Percentiles rank a stretch among this genome's conserved stretches.
Conservation (phyloP, 1,139 yeast species). For the Hyphopichia khmerensis region DNA sequence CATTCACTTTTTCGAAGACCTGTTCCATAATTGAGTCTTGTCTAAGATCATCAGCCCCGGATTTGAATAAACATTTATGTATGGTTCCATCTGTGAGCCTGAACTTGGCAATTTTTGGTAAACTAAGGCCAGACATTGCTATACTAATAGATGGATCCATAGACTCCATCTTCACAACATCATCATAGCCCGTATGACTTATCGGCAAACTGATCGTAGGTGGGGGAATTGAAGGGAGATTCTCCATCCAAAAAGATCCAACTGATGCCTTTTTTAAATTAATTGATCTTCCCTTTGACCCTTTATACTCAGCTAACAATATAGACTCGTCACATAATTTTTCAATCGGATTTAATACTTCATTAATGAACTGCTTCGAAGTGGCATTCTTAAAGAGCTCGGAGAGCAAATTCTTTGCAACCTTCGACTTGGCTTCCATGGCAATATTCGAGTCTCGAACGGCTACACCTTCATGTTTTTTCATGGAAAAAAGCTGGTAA, state of each 20-base stretch:
- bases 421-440: slow-evolving; percentile 47
- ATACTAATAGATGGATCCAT: slow-evolving; percentile 50
- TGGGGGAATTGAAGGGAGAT: slow-evolving; percentile 59
- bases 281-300: slow-evolving; percentile 32
- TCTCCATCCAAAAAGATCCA: slow-evolving; percentile 59
- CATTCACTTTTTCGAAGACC: slow-evolving; percentile 84
- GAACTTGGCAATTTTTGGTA: slow-evolving; percentile 74
- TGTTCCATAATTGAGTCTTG: slow-evolving; percentile 99
- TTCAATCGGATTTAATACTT: slow-evolving; percentile 39
- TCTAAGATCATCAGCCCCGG: slow-evolving; percentile 86
- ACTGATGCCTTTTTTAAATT: slow-evolving; percentile 32
- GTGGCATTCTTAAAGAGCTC: slow-evolving; percentile 14
- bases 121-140: slow-evolving; percentile 81
- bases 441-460: slow-evolving; percentile 28
- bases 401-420: slow-evolving; percentile 51
- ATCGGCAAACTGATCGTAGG: slow-evolving; percentile 59
- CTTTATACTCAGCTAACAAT: slow-evolving; percentile 49
- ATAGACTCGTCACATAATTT: slow-evolving; percentile 51
- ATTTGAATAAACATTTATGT: slow-evolving; percentile 68
- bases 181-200: slow-evolving; percentile 42
- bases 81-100: slow-evolving; percentile 54
- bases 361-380: slow-evolving; percentile 4
- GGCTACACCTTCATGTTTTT: slow-evolving; percentile 39
- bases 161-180: slow-evolving; percentile 46
- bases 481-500: slow-evolving; percentile 63